Evolutionary conservation across 148 eudicot species (phyloP), one percentile per base, ranked within the genome.

Genomic region (Chenopodium album): DNA sequence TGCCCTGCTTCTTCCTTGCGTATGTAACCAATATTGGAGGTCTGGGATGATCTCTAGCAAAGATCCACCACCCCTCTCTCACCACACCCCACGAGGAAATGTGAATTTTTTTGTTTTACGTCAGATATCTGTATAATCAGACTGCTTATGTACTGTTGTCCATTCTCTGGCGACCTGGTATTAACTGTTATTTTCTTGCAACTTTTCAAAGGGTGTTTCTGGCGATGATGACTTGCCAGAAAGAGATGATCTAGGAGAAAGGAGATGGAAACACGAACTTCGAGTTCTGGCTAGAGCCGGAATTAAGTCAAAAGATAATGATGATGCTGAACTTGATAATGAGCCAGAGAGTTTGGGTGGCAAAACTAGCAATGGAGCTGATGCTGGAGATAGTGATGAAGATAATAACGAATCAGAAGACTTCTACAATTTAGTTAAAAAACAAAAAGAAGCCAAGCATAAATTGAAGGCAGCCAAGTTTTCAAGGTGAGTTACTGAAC

Each of bases 161-260:
- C 47, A 2, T 34, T n/a, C 47, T 46, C n/a, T 72, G 31, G 20
- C 59, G 0, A 32, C 9, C 23, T 54, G 66, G 17, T 47, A 54
- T 19, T 54, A 29, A 54, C 78, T 56, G 17, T 31, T 44, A 63
- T 79, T 37, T 73, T 54, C 34, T 28, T 23, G 78, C 60, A 14
- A 75, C 80, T 71, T 66, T 86, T 79, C 81, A 84, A 37, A 91
- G 97, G 85, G 87, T 80, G 59, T 88, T 75, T 91, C 97, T 84
- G 98, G 98, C 83, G 98, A 94, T 81, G 94, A 91, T 80, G 98
- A 94, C 89, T 78, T 92, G 75, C 98, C 98, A 2, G 86, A 88
- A 84, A 89, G 98, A 76, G 98, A 94, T 80, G 92, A 91, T 83
- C 86, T 94, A 79, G 98, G 98, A 77, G 94, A 91, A 85, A 89